These are phyloP conservation scores for Pistacia vera DNA, from an alignment of 345 rosid genomes.

Conservation along the genomic window DNA sequence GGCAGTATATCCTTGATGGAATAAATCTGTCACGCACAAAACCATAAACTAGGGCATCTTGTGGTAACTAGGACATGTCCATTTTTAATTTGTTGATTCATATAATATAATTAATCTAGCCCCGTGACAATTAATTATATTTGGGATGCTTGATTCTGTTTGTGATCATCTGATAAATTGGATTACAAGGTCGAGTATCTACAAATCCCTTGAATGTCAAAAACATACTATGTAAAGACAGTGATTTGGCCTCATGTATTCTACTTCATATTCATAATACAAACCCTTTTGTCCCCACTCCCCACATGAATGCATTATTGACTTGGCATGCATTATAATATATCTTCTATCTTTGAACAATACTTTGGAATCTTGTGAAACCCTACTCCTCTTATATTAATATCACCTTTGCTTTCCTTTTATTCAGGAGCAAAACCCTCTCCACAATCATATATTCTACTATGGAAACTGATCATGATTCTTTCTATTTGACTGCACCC, in stretches of 20 bases:
- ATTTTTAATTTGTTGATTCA: too few relatives aligned
- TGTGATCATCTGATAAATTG: too few relatives aligned
- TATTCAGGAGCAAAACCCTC: conserved; percentile 15
- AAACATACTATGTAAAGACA: too few relatives aligned
- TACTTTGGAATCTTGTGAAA: conserved; percentile 22
- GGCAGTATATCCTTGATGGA: too few relatives aligned
- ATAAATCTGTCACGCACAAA: too few relatives aligned
- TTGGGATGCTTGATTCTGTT: too few relatives aligned
- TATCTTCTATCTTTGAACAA: conserved; percentile 15
- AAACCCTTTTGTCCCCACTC: not conserved
- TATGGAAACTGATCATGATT: conserved; percentile 4
- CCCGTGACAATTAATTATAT: too few relatives aligned
- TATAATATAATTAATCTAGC: too few relatives aligned
- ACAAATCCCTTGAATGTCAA: too few relatives aligned
- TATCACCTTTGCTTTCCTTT: conserved; percentile 9
- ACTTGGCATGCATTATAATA: not conserved
- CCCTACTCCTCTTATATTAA: conserved; percentile 1
- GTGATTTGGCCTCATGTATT: not conserved
- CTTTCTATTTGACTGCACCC: conserved; percentile 29
- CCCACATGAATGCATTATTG: conserved; percentile 9
- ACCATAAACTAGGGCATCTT: too few relatives aligned
- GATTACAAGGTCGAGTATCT: too few relatives aligned
- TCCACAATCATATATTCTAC: not conserved
- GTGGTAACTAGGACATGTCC: too few relatives aligned
- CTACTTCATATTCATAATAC: not conserved